Conservation (phyloP, 2,329 filamentous ascomycete genomes). For the Cordyceps militaris region DNA sequence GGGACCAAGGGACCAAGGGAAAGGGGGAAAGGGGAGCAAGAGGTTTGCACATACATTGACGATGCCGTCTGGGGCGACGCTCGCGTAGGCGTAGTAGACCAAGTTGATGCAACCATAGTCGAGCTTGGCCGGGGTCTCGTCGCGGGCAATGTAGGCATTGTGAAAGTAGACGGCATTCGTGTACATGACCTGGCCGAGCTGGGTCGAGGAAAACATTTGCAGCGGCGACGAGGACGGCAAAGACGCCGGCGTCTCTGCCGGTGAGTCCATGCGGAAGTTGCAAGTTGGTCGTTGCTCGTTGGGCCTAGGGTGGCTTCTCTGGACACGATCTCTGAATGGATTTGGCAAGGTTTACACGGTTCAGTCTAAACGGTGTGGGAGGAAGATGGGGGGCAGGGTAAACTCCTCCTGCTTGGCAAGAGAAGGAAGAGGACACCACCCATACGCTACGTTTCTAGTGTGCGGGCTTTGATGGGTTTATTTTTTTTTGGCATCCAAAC, state of each 20-base stretch:
- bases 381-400: background rate
- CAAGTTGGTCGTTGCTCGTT: background rate
- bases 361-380: background rate
- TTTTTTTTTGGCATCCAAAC: constrained; percentile 8
- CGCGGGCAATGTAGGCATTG: constrained; percentile 67
- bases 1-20: background rate
- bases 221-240: background rate
- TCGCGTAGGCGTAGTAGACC: constrained; percentile 78
- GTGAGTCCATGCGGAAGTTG: background rate
- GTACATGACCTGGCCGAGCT: constrained; percentile 38
- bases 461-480: background rate
- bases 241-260: background rate
- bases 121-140: constrained; percentile 65
- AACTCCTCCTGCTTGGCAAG: background rate
- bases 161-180: constrained; percentile 79
- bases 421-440: background rate
- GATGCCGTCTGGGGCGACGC: constrained; percentile 62
- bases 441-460: constrained; percentile 3
- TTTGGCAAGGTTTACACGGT: background rate
- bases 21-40: background rate
- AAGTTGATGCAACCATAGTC: constrained; percentile 73
- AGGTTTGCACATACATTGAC: constrained; percentile 59
- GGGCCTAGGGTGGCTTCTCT: background rate
- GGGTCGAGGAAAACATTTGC: background rate
- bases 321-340: background rate